Base-by-base conservation (phyloP, 176 grass and related monocot genomes). In the Coix lacrymajobi region DNA sequence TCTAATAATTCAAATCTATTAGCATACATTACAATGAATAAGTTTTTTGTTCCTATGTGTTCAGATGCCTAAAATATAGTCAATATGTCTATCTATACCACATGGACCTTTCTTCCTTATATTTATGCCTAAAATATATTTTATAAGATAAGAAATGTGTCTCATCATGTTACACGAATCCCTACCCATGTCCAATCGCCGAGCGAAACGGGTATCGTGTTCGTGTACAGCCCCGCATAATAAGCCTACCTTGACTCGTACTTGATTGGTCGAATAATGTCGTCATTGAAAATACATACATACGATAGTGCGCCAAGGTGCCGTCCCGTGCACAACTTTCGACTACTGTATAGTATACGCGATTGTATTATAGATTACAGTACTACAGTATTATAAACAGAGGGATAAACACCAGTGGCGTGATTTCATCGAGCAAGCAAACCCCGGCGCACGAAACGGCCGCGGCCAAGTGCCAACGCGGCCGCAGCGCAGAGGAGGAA, bases 391-490 rank as follows among this genome's bases (percentile, higher is more conserved):
- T 12, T 39, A 61, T 58, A 62, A 44, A 44, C 14, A 57, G 5
- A 1, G 25, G 4, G 58, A 62, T 62, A 28, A 62, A 46, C 13
- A 62, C 4, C 1, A 46, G 17, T 40, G 51, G 36, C 77, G 77
- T 85, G 62, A 11, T 70, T 51, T 17, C 36, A 7, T 85, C 19
- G 30, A 22, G 3, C 77, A 81, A 89, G 76, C 87, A 88, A 82
- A 31, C 36, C 28, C 28, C 11, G 13, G n/a, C 28, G 41, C 25
- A 80, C 29, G 81, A 85, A 69, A 80, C 87, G 62, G 75, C 57
- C 57, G 26, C 29, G 1, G 56, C 15, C 19, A 51, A 6, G 48
- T 3, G 17, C 51, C 51, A 56, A 52, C 49, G 15, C 48, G 1
- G 66, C 15, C 44, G 44, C 13, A 0, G 14, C 49, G 7, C 17